These are phyloP conservation scores for Hericium alpestre DNA, from an alignment of 768 basidiomycete species.

Conservation along the genomic window DNA sequence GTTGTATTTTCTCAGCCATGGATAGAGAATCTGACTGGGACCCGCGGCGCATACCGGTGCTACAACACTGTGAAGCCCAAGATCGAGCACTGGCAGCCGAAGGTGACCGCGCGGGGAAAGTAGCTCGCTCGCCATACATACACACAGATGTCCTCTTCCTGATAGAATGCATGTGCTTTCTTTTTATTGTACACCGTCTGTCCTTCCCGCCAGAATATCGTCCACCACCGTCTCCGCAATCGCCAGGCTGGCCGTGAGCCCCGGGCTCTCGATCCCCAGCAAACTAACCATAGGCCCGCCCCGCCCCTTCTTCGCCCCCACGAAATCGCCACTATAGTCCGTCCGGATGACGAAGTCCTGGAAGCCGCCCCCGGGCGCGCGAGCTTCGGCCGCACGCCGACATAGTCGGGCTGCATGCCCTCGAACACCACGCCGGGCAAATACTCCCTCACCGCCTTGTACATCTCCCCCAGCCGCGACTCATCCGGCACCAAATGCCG, in stretches of 20 bases:
- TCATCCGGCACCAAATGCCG: conserved; percentile 54
- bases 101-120: conserved; percentile 39
- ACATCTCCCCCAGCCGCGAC: conserved; percentile 52
- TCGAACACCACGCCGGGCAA: conserved; percentile 51
- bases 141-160: not conserved
- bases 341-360: conserved; percentile 72
- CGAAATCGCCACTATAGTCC: conserved; percentile 43
- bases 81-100: conserved; percentile 76
- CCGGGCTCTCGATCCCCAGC: conserved; percentile 87
- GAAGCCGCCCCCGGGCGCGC: conserved; percentile 61
- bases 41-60: conserved; percentile 77
- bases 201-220: conserved; percentile 30
- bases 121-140: conserved; percentile 6
- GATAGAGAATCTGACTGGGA: conserved; percentile 86
- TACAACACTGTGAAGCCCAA: conserved; percentile 86
- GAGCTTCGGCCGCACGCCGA: conserved; percentile 83
- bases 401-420: conserved; percentile 71
- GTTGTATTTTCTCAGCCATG: conserved; percentile 43
- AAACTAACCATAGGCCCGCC: conserved; percentile 60
- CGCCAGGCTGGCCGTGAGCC: conserved; percentile 77
- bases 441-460: conserved; percentile 61
- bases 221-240: conserved; percentile 77
- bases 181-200: conserved; percentile 1
- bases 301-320: conserved; percentile 19
- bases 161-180: not conserved